Base-by-base conservation (phyloP, 805 yeast species). In the Candida insectorum region DNA sequence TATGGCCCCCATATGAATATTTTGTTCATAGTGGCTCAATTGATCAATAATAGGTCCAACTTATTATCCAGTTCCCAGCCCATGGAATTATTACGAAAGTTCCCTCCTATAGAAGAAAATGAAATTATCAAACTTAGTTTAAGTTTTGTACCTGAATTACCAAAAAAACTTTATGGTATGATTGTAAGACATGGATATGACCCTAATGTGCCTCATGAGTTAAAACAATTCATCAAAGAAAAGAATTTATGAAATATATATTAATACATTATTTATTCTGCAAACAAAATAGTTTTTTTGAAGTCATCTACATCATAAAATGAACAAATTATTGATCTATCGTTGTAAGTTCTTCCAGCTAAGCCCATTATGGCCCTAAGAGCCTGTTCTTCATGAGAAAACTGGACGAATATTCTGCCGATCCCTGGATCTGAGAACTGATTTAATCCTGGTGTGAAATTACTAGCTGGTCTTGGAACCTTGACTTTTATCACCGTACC, bases 1-100 rank as follows among this genome's bases (percentile, higher is more conserved):
- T 88, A 85, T 49, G 97, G 97, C 0, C 77, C 84, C 13, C 96
- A 89, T 50, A 72, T 87, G 79, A 88, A 89, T 58, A 73, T 89
- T 18, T 63, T 89, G 24, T 83, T 87, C 45, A 77, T 88, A 3
- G 85, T 87, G 6, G 91, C 96, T 2, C 95, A 85, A 52, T 60
- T 88, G 15, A 77, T 85, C 4, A 64, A 81, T 26, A 79, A 83
- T 39, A 65, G 96, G 37, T 71, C 78, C 7, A 60, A 69, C 19
- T 60, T 88, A n/a, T 55, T 89, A 35, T 61, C 60, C 11, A 69
- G 81, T 6, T 58, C 54, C 17, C 81, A 71, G 43, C 96, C 96
- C 9, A 87, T 87, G 86, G 67, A 77, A 26, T 54, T 84, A 13
- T 57, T 88, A 31, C 63, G 95, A 34, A 82, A 77, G 37, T 77